phyloP scores from a whole-genome alignment of 306 rosid genomes.

The Malus sieversii region DNA sequence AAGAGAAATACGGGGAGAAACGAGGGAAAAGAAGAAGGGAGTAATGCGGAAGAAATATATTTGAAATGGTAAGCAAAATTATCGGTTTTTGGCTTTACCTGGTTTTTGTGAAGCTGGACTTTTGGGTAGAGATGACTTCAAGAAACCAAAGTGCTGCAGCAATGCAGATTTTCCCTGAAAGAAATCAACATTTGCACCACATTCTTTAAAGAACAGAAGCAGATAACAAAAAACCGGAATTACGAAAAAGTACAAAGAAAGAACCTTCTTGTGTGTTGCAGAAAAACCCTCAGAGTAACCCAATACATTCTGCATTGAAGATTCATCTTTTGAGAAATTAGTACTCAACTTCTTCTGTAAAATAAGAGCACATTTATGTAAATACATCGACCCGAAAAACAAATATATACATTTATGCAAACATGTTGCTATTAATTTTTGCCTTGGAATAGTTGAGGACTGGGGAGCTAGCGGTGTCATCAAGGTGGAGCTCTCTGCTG shows the following conservation, averaged over 20 bases:
- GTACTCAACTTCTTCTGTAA: constrained; percentile 34
- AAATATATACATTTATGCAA: not conserved
- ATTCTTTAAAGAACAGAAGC: not conserved
- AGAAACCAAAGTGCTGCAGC: constrained; percentile 44
- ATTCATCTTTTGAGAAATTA: constrained; percentile 34
- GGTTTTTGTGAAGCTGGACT: constrained; percentile 44
- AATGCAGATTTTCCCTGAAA: constrained; percentile 47
- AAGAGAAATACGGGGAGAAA: not conserved
- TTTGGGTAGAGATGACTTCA: constrained; percentile 35
- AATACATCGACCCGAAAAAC: not conserved
- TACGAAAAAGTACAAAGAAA: not conserved
- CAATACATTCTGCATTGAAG: constrained; percentile 32
- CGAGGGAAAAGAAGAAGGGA: no score
- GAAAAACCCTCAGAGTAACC: constrained; percentile 53
- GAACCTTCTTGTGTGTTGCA: constrained; percentile 56
- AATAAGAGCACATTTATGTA: constrained; percentile 6
- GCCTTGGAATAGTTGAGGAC: constrained; percentile 32
- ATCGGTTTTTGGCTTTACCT: constrained; percentile 30
- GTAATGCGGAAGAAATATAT: no score
- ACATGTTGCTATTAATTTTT: constrained; percentile 9
- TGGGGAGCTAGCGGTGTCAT: constrained; percentile 91
- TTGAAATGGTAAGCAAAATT: no score
- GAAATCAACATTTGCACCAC: not conserved
- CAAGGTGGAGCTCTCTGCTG: constrained; percentile 51
- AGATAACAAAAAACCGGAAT: not conserved